These are phyloP conservation scores for Penicillium janthinellum DNA, from an alignment of 2,329 filamentous ascomycete species.

Conservation along the genomic window DNA sequence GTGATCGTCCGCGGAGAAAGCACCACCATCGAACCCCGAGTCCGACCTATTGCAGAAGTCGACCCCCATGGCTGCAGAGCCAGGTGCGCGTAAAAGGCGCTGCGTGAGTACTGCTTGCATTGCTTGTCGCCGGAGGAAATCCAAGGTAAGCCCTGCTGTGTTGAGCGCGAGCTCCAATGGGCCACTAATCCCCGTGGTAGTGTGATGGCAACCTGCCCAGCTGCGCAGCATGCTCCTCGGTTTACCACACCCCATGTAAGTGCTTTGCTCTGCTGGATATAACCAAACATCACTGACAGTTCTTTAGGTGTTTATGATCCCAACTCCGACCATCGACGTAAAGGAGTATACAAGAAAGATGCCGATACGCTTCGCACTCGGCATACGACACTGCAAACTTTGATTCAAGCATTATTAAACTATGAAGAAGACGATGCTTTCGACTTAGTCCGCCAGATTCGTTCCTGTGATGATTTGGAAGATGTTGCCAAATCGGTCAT, in stretches of 20 bases:
- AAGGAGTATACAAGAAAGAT: constrained; percentile 96
- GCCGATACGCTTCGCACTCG: constrained; percentile 83
- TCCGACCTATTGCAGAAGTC: constrained; percentile 14
- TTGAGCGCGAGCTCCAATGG: not conserved
- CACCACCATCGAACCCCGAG: constrained; percentile 5
- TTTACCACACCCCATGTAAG: constrained; percentile 63
- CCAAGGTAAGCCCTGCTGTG: constrained; percentile 54
- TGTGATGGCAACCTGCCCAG: constrained; percentile 90
- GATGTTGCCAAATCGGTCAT: constrained; percentile 63
- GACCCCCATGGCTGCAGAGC: constrained; percentile 31
- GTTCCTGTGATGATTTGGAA: constrained; percentile 77
- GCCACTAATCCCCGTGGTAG: constrained; percentile 34
- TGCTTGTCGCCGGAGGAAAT: constrained; percentile 76
- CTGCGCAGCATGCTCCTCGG: constrained; percentile 93
- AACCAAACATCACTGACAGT: not conserved
- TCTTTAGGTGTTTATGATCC: constrained; percentile 87
- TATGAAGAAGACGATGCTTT: constrained; percentile 84
- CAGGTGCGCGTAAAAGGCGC: constrained; percentile 60
- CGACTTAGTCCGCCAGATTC: constrained; percentile 79
- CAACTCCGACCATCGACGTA: constrained; percentile 91
- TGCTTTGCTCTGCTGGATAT: not conserved
- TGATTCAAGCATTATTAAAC: constrained; percentile 90
- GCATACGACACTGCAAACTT: constrained; percentile 84
- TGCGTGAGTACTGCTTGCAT: constrained; percentile 85
- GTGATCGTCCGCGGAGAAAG: constrained; percentile 24